These are phyloP conservation scores for Tolypocladium cylindrosporum DNA, from an alignment of 2,329 filamentous ascomycete species.

Conservation along the genomic window DNA sequence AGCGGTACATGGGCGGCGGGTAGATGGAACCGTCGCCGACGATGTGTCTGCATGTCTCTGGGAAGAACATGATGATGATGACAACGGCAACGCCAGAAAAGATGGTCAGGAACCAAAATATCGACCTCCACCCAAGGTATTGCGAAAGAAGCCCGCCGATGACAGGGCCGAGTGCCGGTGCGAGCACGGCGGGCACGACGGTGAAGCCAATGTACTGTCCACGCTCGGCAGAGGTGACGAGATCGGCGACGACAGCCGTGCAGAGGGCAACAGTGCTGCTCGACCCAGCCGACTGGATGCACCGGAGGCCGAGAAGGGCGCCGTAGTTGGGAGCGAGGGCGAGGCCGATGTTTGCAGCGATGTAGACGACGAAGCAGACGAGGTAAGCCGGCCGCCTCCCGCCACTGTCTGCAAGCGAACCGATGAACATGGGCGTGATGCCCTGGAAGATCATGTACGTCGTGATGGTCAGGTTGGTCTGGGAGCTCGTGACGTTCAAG, in stretches of 20 bases:
- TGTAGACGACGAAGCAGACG: constrained; percentile 40
- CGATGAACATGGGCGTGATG: constrained; percentile 46
- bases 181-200: constrained; percentile 36
- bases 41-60: constrained; percentile 37
- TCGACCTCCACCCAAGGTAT: constrained; percentile 47
- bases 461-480: constrained; percentile 42
- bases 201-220: constrained; percentile 48
- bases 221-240: constrained; percentile 51
- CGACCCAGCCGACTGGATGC: constrained; percentile 47
- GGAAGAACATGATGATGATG: constrained; percentile 37
- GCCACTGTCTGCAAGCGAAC: constrained; percentile 42
- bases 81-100: constrained; percentile 27
- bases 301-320: constrained; percentile 41
- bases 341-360: constrained; percentile 43
- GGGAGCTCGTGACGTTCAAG: constrained; percentile 28
- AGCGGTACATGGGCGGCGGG: constrained; percentile 26
- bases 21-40: constrained; percentile 43
- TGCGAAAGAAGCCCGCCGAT: constrained; percentile 48
- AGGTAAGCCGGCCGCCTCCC: constrained; percentile 46
- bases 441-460: constrained; percentile 53
- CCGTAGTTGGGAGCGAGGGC: constrained; percentile 38
- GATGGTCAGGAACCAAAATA: constrained; percentile 55
- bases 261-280: constrained; percentile 49
- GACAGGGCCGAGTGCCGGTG: constrained; percentile 40
- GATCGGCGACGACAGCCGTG: constrained; percentile 51